These are phyloP conservation scores for Setomelanomma holmii DNA, from an alignment of 2,329 filamentous ascomycete genomes.

Conservation along the genomic window DNA sequence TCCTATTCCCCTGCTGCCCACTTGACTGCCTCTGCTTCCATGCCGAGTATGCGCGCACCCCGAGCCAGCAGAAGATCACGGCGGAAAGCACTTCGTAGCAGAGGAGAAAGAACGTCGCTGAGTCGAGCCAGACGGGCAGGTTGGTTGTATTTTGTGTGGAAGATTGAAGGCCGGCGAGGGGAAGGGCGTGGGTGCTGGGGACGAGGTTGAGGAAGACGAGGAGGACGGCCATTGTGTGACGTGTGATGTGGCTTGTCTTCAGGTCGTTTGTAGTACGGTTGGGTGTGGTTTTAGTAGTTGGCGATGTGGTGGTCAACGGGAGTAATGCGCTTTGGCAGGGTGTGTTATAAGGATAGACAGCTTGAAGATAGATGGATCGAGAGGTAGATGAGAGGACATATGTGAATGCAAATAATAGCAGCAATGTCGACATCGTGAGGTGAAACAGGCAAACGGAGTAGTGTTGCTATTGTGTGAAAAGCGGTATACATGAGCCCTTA, in stretches of 20 bases:
- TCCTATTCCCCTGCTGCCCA: not conserved
- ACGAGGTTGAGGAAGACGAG: not conserved
- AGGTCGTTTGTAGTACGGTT: not conserved
- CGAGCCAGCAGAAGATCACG: slow-evolving; percentile 18
- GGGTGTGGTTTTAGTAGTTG: not conserved
- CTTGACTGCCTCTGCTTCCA: slow-evolving; percentile 10
- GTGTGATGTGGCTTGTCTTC: not conserved
- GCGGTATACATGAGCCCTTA: slow-evolving; percentile 20
- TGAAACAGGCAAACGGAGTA: slow-evolving; percentile 7
- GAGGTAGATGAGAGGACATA: too few species aligned
- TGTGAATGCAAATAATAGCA: too few species aligned
- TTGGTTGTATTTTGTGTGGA: too few species aligned
- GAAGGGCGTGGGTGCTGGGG: not conserved
- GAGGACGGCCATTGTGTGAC: not conserved
- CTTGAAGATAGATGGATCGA: too few species aligned
- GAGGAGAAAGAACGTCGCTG: slow-evolving; percentile 20
- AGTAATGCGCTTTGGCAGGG: too few species aligned
- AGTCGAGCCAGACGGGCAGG: slow-evolving; percentile 14
- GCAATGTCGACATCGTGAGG: too few species aligned
- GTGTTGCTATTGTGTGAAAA: slow-evolving; percentile 17
- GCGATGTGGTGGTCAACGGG: too few species aligned
- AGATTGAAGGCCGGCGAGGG: too few species aligned
- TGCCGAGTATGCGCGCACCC: slow-evolving; percentile 12
- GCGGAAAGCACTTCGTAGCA: slow-evolving; percentile 24
- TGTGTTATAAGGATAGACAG: too few species aligned